Base-by-base conservation (phyloP, 805 yeast species). In the Hanseniaspora valbyensis region DNA sequence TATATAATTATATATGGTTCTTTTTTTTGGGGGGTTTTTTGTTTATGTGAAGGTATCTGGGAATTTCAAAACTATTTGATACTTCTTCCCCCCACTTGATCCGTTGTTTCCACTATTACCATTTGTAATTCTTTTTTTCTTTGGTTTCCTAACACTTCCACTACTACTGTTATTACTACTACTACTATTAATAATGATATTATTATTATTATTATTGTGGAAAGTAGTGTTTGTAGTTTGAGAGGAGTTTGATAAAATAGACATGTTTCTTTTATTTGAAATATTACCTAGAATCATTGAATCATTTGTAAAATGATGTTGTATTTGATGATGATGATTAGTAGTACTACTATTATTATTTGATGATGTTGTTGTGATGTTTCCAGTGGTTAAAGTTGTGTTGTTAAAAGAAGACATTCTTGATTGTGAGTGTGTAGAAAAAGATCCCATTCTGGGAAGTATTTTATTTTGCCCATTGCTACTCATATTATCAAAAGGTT, bases 371-470 rank as follows among this genome's bases (percentile, higher is more conserved):
- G n/a, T n/a, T n/a, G n/a, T n/a, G n/a, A n/a, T n/a, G n/a, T n/a
- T n/a, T n/a, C n/a, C n/a, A n/a, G 18, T 44, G 26, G 34, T 44
- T 18, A 44, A n/a, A n/a, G 43, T 45, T 6, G 34, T 45, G 39
- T 39, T 45, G 26, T 39, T 45, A 21, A 45, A 32, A 4, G 50
- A 44, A 14, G 49, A 25, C 9, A 39, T 4, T 45, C 50, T 45
- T 4, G 44, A 38, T 37, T 44, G 49, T 2, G 49, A 44, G 10
- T 45, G 34, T 30, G 51, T 48, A 3, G 43, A 22, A 24, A 48
- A 48, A 7, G 51, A 48, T 3, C 51, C 51, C 51, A 48, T 48
- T 40, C 51, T 40, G 25, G 51, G 51, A 2, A 48, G 28, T 10
- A 9, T 12, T n/a, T 12, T n/a, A n/a, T n/a, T 24, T 13, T 4